Conservation (phyloP, 371 early-diverging fungal species). For the Apophysomyces elegans region DNA sequence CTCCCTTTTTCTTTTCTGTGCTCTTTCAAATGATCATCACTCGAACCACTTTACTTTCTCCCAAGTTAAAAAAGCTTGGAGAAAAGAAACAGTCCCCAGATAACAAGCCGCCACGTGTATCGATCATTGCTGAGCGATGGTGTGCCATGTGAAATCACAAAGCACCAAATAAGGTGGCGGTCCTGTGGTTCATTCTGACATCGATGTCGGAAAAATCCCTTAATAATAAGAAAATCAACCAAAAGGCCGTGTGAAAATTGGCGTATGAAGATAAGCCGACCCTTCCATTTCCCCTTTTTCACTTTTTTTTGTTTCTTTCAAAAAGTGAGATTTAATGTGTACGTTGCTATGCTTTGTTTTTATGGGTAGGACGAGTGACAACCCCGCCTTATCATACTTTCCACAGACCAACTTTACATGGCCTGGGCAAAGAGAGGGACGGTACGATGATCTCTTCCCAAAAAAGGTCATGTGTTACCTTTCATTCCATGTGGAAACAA, state of each 20-base stretch:
- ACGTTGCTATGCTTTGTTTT: neutral
- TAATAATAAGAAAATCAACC: conserved; percentile 1
- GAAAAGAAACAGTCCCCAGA: neutral
- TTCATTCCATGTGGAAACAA: conserved; percentile 7
- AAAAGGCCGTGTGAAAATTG: conserved; percentile 6
- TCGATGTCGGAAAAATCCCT: conserved; percentile 9
- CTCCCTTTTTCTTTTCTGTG: neutral
- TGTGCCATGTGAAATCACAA: conserved; percentile 9
- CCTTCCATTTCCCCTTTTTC: neutral
- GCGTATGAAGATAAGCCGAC: neutral
- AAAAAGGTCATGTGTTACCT: conserved; percentile 5
- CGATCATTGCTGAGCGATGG: conserved; percentile 8
- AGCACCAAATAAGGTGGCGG: neutral
- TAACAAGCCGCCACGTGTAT: conserved; percentile 5
- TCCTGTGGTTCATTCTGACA: conserved; percentile 5
- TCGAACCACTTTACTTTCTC: neutral
- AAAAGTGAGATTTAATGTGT: no score
- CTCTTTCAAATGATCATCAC: neutral
- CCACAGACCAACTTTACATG: conserved; percentile 1
- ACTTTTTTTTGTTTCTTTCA: neutral
- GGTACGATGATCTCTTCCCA: conserved; percentile 11
- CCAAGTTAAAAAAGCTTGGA: neutral
- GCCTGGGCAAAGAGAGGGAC: conserved; percentile 1
- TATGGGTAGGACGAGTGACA: neutral
- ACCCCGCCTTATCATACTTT: conserved; percentile 4